Percentiles rank a stretch among this genome's conserved stretches.
These are phyloP conservation scores for Cutaneotrichosporon cyanovorans DNA, from an alignment of 1,284 basidiomycete genomes.

Conservation along the genomic window DNA sequence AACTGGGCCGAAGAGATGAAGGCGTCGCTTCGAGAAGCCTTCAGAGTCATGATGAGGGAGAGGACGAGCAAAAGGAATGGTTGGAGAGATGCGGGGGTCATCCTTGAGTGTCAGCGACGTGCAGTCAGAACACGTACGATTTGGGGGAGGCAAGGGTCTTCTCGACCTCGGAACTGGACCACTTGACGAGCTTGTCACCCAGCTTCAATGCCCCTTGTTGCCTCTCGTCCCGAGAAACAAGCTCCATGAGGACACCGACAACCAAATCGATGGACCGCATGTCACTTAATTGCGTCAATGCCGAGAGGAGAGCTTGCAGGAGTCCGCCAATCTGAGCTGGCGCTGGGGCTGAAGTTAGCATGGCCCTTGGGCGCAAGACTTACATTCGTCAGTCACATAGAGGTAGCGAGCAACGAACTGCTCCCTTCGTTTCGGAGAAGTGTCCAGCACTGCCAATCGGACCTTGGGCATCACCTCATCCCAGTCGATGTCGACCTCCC, in stretches of 20 bases:
- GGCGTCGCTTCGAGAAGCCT: conserved; percentile 17
- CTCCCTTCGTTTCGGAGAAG: conserved; percentile 31
- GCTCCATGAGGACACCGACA: conserved; percentile 25
- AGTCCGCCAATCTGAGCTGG: conserved; percentile 5
- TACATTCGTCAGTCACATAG: conserved; percentile 33
- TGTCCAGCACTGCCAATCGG: conserved; percentile 24
- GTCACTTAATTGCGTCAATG: conserved; percentile 21
- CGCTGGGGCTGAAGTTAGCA: conserved; percentile 8
- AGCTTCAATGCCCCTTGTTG: conserved; percentile 24
- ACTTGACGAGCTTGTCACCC: conserved; percentile 42
- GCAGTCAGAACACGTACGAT: conserved; percentile 2
- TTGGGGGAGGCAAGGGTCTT: conserved; percentile 20
- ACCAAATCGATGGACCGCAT: conserved; percentile 27
- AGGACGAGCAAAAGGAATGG: conserved; percentile 33
- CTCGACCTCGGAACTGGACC: conserved; percentile 32
- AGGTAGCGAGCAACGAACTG: conserved; percentile 32
- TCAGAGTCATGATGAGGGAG: conserved; percentile 27
- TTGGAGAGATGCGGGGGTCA: conserved; percentile 23
- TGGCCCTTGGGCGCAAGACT: neutral
- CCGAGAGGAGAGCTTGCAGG: conserved; percentile 15
- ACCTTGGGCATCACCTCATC: conserved; percentile 26
- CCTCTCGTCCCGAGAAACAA: conserved; percentile 34
- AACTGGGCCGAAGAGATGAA: conserved; percentile 27
- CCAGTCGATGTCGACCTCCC: conserved; percentile 33
- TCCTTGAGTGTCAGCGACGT: conserved; percentile 10